Percentiles rank a stretch among this genome's conserved stretches.
These are phyloP conservation scores for Elymus sibiricus DNA, from an alignment of 176 grass and related monocot species.

Conservation along the genomic window DNA sequence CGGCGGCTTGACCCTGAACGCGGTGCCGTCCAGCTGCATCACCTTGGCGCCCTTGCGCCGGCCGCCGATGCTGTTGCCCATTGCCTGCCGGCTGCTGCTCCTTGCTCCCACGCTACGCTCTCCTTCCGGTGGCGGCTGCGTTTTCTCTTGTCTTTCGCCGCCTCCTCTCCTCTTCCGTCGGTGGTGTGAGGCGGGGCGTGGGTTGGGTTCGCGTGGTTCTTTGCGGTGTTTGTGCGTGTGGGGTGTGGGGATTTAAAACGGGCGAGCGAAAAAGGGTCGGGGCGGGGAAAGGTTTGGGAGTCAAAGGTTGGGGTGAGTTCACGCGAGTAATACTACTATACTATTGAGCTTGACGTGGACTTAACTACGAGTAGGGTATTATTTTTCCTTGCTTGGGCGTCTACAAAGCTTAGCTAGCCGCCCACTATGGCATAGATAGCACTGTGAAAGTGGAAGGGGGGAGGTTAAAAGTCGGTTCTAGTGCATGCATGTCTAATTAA, in stretches of 20 bases:
- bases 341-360: background rate
- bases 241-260: constrained; percentile 37
- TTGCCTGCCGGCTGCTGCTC: constrained; percentile 12
- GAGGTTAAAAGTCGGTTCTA: background rate
- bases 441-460: background rate
- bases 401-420: background rate
- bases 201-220: constrained; percentile 5
- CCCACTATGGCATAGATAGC: background rate
- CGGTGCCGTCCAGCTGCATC: constrained; percentile 92
- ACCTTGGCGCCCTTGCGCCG: constrained; percentile 81
- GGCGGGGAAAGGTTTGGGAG: background rate
- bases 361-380: background rate
- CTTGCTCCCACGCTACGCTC: background rate
- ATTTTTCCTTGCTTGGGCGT: background rate
- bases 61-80: constrained; percentile 83
- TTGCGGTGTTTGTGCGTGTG: constrained; percentile 8
- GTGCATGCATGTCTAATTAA: background rate
- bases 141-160: background rate
- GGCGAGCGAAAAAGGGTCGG: background rate
- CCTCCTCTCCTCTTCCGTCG: background rate
- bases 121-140: too few relatives aligned
- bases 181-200: background rate
- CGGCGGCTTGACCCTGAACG: constrained; percentile 70
- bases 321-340: background rate
- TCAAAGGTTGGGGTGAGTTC: constrained; percentile 31